Conservation (phyloP, 306 rosid genomes). For the Prunus kanzakura region DNA sequence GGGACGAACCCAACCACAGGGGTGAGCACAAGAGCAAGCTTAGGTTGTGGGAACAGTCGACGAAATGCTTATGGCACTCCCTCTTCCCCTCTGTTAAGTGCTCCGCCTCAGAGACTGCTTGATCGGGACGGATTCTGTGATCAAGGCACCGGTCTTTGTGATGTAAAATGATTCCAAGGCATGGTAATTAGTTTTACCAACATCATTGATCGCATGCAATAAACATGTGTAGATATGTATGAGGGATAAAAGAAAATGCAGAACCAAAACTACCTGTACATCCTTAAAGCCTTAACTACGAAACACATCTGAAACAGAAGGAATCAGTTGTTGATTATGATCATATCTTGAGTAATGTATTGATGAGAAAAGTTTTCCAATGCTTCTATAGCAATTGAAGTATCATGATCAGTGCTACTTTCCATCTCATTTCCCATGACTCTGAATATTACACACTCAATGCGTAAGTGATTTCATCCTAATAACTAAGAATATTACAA, state of each 20-base stretch:
- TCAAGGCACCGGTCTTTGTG: slow-evolving; percentile 68
- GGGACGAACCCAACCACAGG: slow-evolving; percentile 58
- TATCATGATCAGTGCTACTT: no score
- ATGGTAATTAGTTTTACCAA: slow-evolving; percentile 1
- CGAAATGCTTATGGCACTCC: slow-evolving; percentile 72
- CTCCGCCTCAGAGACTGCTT: slow-evolving; percentile 68
- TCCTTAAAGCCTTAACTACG: background rate
- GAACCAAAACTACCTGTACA: slow-evolving; percentile 6
- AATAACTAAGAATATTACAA: no score
- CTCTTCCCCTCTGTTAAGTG: slow-evolving; percentile 72
- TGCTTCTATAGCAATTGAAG: background rate
- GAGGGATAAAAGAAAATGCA: slow-evolving; percentile 11
- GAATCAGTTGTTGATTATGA: background rate
- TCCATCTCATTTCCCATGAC: no score
- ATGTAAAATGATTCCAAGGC: slow-evolving; percentile 38
- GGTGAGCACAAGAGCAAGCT: slow-evolving; percentile 53
- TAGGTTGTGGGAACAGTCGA: slow-evolving; percentile 83
- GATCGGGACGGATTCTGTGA: slow-evolving; percentile 61
- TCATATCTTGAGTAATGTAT: background rate
- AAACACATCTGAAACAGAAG: background rate
- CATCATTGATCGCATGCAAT: background rate
- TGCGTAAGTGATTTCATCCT: no score
- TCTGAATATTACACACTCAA: no score
- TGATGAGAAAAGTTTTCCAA: background rate
- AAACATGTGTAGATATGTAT: background rate